Base-by-base conservation (phyloP, 257 asterid species). In the Rubia yunnanensis region DNA sequence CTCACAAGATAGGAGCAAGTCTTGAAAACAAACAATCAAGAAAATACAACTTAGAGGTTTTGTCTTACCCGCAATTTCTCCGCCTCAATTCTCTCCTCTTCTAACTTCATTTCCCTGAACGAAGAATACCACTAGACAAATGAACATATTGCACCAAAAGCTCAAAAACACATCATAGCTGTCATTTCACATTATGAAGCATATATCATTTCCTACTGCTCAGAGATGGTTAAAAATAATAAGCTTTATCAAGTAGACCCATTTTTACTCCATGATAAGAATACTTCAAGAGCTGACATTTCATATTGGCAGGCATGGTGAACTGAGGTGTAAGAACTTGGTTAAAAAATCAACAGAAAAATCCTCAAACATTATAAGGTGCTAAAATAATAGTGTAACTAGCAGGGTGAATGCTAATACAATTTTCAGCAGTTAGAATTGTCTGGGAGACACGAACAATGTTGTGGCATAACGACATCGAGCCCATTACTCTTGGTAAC, bases 51-150 rank as follows among this genome's bases (percentile, higher is more conserved):
- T 44, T 53, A 59, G 38, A 53, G 36, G 48, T 65, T 48, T 27
- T 62, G 52, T 68, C 55, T 80, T 90, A 94, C 97, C 77, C 95
- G 86, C 72, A 77, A 83, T 73, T 90, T 94, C 86, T 90, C 99
- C 0, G 96, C 95, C 85, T 94, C 99, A 63, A 94, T 90, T 78
- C 97, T 90, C 70, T 90, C 96, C 32, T 94, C 96, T 80, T 92
- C 96, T 68, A 83, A 74, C 91, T 83, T 94, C 99, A 94, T 94
- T 86, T 94, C 97, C 85, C 99, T 94, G 89, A 70, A 26, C 60
- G 73, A 70, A 72, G 35, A 75, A 74, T 23, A 59, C 9, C 54
- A 55, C 17, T 28, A 44, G 53, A 65, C 60, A 75, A 74, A 38
- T 63, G 8, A 62, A 36, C 22, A 31, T 15, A 23, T 10, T 52